phyloP scores from a whole-genome alignment of 768 basidiomycete genomes.

The Lactarius hatsudake region DNA sequence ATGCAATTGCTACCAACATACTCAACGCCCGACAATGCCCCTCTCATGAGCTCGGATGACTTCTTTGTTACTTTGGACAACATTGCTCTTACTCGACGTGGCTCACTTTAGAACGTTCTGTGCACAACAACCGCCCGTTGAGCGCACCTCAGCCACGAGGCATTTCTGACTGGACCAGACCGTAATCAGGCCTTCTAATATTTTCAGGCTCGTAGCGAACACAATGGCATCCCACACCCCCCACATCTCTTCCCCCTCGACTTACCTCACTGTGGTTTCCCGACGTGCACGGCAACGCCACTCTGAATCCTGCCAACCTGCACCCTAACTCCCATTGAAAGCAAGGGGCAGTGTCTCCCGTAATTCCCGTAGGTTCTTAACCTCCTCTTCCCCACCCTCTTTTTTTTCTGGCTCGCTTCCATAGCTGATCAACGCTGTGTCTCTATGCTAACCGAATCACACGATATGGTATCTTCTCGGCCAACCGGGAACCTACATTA shows the following conservation, averaged over 20 bases:
- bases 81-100: background rate
- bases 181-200: background rate
- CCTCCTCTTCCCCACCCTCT: background rate
- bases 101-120: background rate
- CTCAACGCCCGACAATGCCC: background rate
- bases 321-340: background rate
- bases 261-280: background rate
- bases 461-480: background rate
- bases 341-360: background rate
- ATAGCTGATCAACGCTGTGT: background rate
- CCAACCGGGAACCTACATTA: background rate
- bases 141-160: conserved; percentile 12
- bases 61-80: background rate
- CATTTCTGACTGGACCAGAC: background rate
- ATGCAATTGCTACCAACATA: background rate
- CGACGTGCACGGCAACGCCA: background rate
- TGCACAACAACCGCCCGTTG: background rate
- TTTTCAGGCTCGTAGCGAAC: background rate
- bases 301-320: background rate
- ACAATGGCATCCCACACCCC: background rate
- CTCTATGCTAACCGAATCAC: background rate
- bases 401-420: background rate
- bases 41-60: background rate
- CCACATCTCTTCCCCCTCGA: background rate
- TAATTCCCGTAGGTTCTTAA: background rate